These are phyloP conservation scores for Dioscorea cayenensis DNA, from an alignment of 116 monocot genomes.

Conservation along the genomic window DNA sequence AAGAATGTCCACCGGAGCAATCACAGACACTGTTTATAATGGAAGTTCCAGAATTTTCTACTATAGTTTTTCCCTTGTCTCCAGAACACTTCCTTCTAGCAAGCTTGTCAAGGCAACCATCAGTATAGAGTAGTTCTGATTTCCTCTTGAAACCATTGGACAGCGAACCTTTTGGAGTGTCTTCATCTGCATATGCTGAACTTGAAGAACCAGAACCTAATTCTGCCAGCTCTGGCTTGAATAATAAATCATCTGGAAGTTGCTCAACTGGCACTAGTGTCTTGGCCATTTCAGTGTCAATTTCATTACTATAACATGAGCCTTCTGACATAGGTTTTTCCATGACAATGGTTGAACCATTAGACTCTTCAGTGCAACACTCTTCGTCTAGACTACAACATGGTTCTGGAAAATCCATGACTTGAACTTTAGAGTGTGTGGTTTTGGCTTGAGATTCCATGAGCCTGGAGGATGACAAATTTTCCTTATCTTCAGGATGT, in stretches of 20 bases:
- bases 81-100: conserved; percentile 16
- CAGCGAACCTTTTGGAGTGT: neutral
- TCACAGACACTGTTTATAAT: conserved; percentile 7
- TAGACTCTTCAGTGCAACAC: neutral
- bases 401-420: neutral
- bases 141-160: conserved; percentile 13
- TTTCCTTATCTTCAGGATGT: conserved; percentile 13
- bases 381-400: neutral
- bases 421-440: neutral
- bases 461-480: neutral
- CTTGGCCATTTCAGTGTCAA: neutral
- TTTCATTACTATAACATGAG: neutral
- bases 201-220: neutral
- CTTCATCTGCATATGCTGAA: neutral
- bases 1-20: conserved; percentile 13
- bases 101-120: conserved; percentile 50
- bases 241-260: neutral
- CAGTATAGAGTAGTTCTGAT: conserved; percentile 31
- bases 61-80: conserved; percentile 5
- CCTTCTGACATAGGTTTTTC: too few species aligned
- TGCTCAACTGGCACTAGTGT: neutral
- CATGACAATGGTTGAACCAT: neutral
- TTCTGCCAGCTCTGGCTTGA: neutral
- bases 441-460: neutral
- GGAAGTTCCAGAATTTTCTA: conserved; percentile 1